Base-by-base conservation (phyloP, 768 basidiomycete genomes). In the Amanita polypyramis region DNA sequence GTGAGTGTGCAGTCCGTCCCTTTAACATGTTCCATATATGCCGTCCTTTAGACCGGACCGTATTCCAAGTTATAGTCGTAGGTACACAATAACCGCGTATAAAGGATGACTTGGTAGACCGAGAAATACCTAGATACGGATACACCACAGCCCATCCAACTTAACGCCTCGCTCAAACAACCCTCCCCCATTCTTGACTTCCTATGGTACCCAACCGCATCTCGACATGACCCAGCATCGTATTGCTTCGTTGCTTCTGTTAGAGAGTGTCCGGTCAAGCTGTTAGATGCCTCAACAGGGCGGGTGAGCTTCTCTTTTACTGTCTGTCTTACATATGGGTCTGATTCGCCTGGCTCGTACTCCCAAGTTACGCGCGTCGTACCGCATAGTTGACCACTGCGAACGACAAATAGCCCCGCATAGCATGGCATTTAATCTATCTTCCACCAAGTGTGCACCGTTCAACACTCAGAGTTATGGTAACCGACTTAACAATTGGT, bases 381-480 rank as follows among this genome's bases (percentile, higher is more conserved):
- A 98, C 62, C 72, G 73, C 34, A 95, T 97, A 33, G 76, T 97
- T 8, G 93, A 97, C 61, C 94, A 98, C 56, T 72, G 85, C n/a
- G 95, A 97, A 65, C 76, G 93, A 27, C 80, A 89, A 46, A 70
- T 96, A 34, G 92, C 90, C 0, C 93, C 95, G 0, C 85, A 91
- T 47, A 79, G 79, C 54, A 69, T 97, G 50, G 73, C 83, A 0
- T 97, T 96, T 64, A 87, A 88, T 55, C 61, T 71, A 1, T 65
- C 75, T 4, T 80, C 77, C 0, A 69, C 80, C 30, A 83, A 73
- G 92, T 92, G 48, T 46, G 72, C 56, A 19, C 35, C 40, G 41
- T 4, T 47, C 12, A 47, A 19, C 11, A 12, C 33, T 15, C 10
- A 7, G 14, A 33, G 32, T 15, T 30, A 27, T 25, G 7, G 21